Base-by-base conservation (phyloP, 805 yeast genomes). In the Brettanomyces bruxellensis region DNA sequence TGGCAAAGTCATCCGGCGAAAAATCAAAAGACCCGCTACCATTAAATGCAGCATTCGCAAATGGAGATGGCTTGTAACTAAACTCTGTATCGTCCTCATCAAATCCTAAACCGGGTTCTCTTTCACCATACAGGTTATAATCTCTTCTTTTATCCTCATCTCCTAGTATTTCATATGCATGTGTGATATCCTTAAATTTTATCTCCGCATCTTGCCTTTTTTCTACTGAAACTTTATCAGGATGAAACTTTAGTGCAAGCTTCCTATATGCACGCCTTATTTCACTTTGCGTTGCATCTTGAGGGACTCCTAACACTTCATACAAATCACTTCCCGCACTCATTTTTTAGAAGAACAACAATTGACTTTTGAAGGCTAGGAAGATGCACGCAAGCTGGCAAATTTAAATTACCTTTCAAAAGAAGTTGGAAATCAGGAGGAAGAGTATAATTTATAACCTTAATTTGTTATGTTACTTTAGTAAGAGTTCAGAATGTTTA, bases 251-350 rank as follows among this genome's bases (percentile, higher is more conserved):
- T 37, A 91, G 71, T 9, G 98, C 98, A 43, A 88, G 72, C 55
- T 81, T 84, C 53, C 95, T 75, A 65, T 87, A 91, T 0, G 96
- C 95, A 62, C 77, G 81, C 55, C 83, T 83, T 60, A 91, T 86
- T 51, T 90, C 96, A 1, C 66, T 67, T 32, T 76, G 65, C 1
- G 87, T 66, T 0, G 96, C 51, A 6, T 49, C 38, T 5, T 40
- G 13, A 18, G 47, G 45, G 4, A 55, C 53, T 3, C 57, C 58
- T 23, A 55, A 45, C 2, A 55, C 40, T 9, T 51, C 56, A 45
- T 55, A 55, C 8, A 52, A 47, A n/a, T 45, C 47, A 22, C 22
- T 9, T 23, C 18, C 32, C 7, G 32, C 35, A 22, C 35, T 40
- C 43, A 40, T 40, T 25, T 28, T 13, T 25, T 22, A 8, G n/a